Evolutionary conservation across 2,329 filamentous ascomycete genomes (phyloP).

Genomic region (Sporothrix phasma): DNA sequence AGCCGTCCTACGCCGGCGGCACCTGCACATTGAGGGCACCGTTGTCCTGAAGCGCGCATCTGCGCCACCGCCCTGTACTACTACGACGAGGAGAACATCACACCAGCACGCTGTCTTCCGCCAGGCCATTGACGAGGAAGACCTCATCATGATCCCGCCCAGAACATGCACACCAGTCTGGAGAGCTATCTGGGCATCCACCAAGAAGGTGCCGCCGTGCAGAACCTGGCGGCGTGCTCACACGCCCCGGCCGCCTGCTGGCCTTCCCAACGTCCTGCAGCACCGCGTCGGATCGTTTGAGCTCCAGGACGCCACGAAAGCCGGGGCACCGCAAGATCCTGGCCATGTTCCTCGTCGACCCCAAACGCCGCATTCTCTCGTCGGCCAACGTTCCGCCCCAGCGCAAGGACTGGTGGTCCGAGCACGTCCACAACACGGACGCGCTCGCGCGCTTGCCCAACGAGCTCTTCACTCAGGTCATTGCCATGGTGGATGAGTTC

Average conservation of each 20-base stretch:
- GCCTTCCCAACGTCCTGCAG: slow-evolving; percentile 37
- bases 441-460: slow-evolving; percentile 17
- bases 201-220: slow-evolving; percentile 24
- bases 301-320: slow-evolving; percentile 37
- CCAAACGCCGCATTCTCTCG: slow-evolving; percentile 38
- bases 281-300: slow-evolving; percentile 41
- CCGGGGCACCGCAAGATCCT: slow-evolving; percentile 48
- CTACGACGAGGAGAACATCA: slow-evolving; percentile 42
- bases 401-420: slow-evolving; percentile 29
- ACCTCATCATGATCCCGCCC: slow-evolving; percentile 12
- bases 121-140: slow-evolving; percentile 15
- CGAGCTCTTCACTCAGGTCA: slow-evolving; percentile 23
- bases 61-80: slow-evolving; percentile 46
- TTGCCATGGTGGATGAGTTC: slow-evolving; percentile 20
- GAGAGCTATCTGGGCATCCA: slow-evolving; percentile 19
- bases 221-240: slow-evolving; percentile 34
- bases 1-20: slow-evolving; percentile 33
- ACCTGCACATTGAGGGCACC: slow-evolving; percentile 31
- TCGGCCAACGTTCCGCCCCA: slow-evolving; percentile 33
- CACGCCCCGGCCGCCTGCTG: slow-evolving; percentile 34
- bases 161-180: slow-evolving; percentile 14
- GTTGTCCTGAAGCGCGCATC: slow-evolving; percentile 46
- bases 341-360: slow-evolving; percentile 50
- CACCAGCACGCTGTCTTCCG: slow-evolving; percentile 35
- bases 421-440: slow-evolving; percentile 1